Base-by-base conservation (phyloP, 768 basidiomycete species). In the Naematelia encephala region DNA sequence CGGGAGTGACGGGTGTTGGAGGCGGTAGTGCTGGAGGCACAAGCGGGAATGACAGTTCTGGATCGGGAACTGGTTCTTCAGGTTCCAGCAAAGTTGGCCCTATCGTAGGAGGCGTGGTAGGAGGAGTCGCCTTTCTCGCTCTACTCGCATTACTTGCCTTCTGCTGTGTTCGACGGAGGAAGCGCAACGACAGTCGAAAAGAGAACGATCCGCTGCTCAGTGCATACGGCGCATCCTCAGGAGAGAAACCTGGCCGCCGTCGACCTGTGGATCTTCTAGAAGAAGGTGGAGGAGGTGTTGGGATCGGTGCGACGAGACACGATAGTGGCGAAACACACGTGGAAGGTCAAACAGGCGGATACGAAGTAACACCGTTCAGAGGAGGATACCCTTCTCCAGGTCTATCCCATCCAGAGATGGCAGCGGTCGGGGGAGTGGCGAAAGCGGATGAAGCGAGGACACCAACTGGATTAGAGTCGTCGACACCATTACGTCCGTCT, bases 71-170 rank as follows among this genome's bases (percentile, higher is more conserved):
- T n/a, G 49, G 49, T 22, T 28, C 29, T 16, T 56, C n/a, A 16
- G 25, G 48, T 19, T 16, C 22, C n/a, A 23, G 30, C 16, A 56
- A 59, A 25, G 63, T 59, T 0, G 75, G 73, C 16, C 72, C 75
- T 0, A 75, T 77, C 3, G 69, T 77, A 1, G 78, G 77, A 0
- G 74, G 77, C 1, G 66, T 65, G 0, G 65, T 79, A 2, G 79
- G 78, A 2, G 68, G 77, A 16, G 68, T 78, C 19, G 72, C 70
- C 4, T 72, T 69, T 26, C 61, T 78, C 12, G 51, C 76, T 30
- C 60, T 79, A 14, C 68, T 79, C 25, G 68, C 56, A 5, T n/a
- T 79, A 3, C 60, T 78, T 21, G 59, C 70, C 3, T 71, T 74
- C 60, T 75, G 64, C 66, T 76, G 75, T 59, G 22, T 64, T 5